A percentile compares a stretch with the other conserved stretches of the same genome.
Evolutionary conservation across 768 basidiomycete genomes (phyloP).

Genomic region (Cystobasidium tubakii): DNA sequence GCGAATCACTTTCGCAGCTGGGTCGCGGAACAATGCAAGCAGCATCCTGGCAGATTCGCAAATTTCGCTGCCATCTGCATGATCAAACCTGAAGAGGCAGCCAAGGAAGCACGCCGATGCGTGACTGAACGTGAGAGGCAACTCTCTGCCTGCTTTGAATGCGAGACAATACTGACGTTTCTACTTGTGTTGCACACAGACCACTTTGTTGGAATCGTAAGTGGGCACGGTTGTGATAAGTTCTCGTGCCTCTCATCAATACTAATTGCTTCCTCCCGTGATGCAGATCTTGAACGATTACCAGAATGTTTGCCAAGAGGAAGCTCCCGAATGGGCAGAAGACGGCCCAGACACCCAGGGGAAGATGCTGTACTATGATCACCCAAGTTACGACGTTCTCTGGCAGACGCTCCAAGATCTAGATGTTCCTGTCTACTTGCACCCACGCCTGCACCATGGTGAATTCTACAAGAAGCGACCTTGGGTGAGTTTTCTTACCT

Average conservation of each 20-base stretch:
- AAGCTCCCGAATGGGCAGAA: conserved; percentile 26
- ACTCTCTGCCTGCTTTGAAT: not conserved
- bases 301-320: conserved; percentile 27
- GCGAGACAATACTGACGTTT: not conserved
- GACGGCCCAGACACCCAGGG: conserved; percentile 2
- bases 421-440: conserved; percentile 33
- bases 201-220: conserved; percentile 18
- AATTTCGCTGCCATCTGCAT: conserved; percentile 37
- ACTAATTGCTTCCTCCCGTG: too few species aligned
- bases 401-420: conserved; percentile 24
- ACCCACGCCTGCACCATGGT: conserved; percentile 23
- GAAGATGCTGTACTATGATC: conserved; percentile 38
- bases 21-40: conserved; percentile 26
- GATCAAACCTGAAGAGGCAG: conserved; percentile 38
- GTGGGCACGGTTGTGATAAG: not conserved
- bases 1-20: not conserved
- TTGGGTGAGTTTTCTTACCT: conserved; percentile 13
- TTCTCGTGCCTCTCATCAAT: too few species aligned
- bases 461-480: conserved; percentile 30
- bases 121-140: conserved; percentile 29
- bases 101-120: conserved; percentile 33
- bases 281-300: conserved; percentile 35
- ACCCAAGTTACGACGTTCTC: conserved; percentile 33
- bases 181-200: not conserved
- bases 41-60: conserved; percentile 31